Base-by-base conservation (phyloP, 106 monocot species). In the Apostasia ramifera region DNA sequence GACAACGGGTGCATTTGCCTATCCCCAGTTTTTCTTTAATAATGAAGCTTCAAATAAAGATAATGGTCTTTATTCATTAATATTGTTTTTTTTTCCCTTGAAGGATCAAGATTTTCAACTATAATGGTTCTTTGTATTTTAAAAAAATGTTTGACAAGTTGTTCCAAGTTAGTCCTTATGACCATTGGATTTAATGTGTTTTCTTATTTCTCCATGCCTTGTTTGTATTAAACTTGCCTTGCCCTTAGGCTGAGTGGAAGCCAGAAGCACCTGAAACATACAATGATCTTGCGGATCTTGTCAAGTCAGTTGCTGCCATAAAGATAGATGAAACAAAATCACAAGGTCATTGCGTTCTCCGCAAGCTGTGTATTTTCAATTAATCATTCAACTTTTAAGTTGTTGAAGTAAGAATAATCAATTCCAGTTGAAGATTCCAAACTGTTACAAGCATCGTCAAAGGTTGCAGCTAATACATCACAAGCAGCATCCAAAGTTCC, bases 61-160 rank as follows among this genome's bases (percentile, higher is more conserved):
- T 26, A 66, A 26, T 37, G 47, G 66, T 48, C 15, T 57, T 39
- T 66, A 45, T 66, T 12, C 12, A 44, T 59, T 78, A 59, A 69
- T 53, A 61, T 39, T 9, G 40, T 38, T 65, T 40, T 37, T 7
- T 71, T 50, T 47, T 56, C 8, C 45, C 15, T 73, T 77, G 58
- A 78, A 97, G 97, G 74, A 86, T 97, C 69, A 97, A 97, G 79
- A 77, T 97, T 53, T 97, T 97, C 78, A 73, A 78, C 57, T 71
- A 82, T 51, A 68, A 97, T 74, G 97, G 97, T 37, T 81, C 92
- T 59, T 79, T 92, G 60, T 86, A 79, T 81, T 92, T 97, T 57
- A 84, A 80, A 74, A 97, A 83, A 83, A 92, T 87, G 86, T 92
- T 92, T 59, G 75, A 83, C 54, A 89, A 87, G 68, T 68, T 97